These are phyloP conservation scores for Allomyces macrogynus DNA, from an alignment of 192 early-diverging fungal species.

Conservation along the genomic window DNA sequence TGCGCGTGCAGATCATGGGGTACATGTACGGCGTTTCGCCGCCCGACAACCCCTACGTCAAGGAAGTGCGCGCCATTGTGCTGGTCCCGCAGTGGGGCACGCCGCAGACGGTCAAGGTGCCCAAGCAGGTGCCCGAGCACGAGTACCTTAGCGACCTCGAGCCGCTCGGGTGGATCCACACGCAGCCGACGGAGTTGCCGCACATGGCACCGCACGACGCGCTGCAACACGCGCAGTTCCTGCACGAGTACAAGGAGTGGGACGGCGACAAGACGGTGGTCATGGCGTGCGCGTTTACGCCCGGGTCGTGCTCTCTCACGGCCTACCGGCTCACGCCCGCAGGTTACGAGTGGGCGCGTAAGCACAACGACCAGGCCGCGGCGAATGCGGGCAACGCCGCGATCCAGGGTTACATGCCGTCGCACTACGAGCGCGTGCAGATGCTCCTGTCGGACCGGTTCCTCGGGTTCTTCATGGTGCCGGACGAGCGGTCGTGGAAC, in stretches of 20 bases:
- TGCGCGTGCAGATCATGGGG: constrained; percentile 87
- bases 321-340: constrained; percentile 89
- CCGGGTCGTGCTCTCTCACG: constrained; percentile 87
- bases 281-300: constrained; percentile 92
- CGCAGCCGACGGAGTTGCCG: constrained; percentile 79
- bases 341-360: constrained; percentile 92
- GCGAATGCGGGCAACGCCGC: not conserved
- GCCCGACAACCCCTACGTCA: constrained; percentile 72
- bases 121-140: constrained; percentile 69
- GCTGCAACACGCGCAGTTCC: constrained; percentile 68
- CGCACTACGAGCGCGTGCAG: constrained; percentile 90
- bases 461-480: constrained; percentile 98
- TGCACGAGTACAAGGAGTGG: constrained; percentile 75
- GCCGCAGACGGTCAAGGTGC: constrained; percentile 80
- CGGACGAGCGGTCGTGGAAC: constrained; percentile 88
- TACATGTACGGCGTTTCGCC: constrained; percentile 88
- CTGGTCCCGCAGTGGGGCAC: constrained; percentile 98
- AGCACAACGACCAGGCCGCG: constrained; percentile 50
- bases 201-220: constrained; percentile 82
- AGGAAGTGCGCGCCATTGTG: constrained; percentile 82
- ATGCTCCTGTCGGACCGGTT: constrained; percentile 89
- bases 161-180: constrained; percentile 95
- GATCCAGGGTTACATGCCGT: constrained; percentile 52
- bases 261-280: constrained; percentile 85
- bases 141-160: constrained; percentile 80